Base-by-base conservation (phyloP, 2,329 filamentous ascomycete genomes). In the Verticillium klebahnii region DNA sequence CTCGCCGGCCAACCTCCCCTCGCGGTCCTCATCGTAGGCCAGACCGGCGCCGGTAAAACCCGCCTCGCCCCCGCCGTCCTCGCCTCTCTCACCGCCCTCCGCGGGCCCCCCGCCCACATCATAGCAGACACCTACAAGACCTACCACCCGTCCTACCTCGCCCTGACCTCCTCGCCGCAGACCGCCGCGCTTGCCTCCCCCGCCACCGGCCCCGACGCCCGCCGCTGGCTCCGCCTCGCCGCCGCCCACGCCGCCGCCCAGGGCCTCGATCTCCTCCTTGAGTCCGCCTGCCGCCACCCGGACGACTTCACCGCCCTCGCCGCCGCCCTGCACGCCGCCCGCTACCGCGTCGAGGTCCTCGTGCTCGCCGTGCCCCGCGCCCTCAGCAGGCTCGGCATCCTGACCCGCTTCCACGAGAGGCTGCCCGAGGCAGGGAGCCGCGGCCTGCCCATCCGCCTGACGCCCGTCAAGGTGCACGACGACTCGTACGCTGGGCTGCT, bases 101-200 rank as follows among this genome's bases (percentile, higher is more conserved):
- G 59, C 23, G 17, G 31, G 17, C 17, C 59, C 19, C 62, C 70
- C 17, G 74, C 72, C 19, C 79, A 82, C 70, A 74, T 82, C 65
- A 77, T 82, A 61, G 78, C 79, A 60, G 79, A 82, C 73, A 77
- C 77, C 25, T 81, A 80, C 75, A 82, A 82, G 67, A 74, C 75
- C 4, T 77, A 80, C 70, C 79, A 82, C 68, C 80, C 80, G 0
- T 63, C 71, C 19, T 80, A 80, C 69, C 34, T 65, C 15, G n/a
- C 59, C 2, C 70, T 78, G 31, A 64, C 75, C 5, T 64, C 69
- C 19, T 60, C 66, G 1, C 63, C 62, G 11, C 66, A 66, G 2
- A 63, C 68, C 15, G 73, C 76, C 4, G 63, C 69, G 2, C 69
- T 78, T 19, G 77, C 79, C 2, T 76, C 75, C 3, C 67, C 73